Evolutionary conservation across 176 grass and related monocot species (phyloP).

Genomic region (Chrysopogon serrulatus): DNA sequence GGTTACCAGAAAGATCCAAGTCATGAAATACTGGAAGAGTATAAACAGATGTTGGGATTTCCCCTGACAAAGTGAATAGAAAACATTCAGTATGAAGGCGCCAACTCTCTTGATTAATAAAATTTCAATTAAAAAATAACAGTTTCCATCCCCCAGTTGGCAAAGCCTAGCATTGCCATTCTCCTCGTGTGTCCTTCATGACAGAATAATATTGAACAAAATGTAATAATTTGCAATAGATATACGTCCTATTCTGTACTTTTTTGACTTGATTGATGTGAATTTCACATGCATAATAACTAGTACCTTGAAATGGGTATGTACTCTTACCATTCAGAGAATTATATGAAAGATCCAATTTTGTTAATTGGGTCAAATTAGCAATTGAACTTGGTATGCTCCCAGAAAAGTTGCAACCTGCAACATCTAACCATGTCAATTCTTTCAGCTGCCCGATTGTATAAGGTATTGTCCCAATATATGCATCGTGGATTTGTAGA

Average conservation of each 20-base stretch:
- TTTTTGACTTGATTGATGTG: too few relatives aligned
- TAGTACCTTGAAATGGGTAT: too few relatives aligned
- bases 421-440: not conserved
- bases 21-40: not conserved
- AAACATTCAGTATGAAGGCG: not conserved
- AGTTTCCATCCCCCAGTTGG: too few relatives aligned
- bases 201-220: too few relatives aligned
- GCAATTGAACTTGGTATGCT: constrained; percentile 19
- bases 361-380: not conserved
- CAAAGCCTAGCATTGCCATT: too few relatives aligned
- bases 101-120: too few relatives aligned
- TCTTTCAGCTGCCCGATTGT: not conserved
- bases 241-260: too few relatives aligned
- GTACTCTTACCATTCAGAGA: not conserved
- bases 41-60: not conserved
- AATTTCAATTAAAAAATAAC: too few relatives aligned
- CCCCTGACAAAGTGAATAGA: not conserved
- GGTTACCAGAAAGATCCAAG: not conserved
- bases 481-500: not conserved
- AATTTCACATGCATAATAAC: too few relatives aligned
- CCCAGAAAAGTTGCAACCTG: not conserved
- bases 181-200: too few relatives aligned
- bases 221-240: too few relatives aligned
- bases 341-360: not conserved
- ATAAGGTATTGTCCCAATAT: not conserved